Evolutionary conservation across 2,329 filamentous ascomycete species (phyloP), one percentile per base, ranked within the genome.

Genomic region (Penicillium sp.): DNA sequence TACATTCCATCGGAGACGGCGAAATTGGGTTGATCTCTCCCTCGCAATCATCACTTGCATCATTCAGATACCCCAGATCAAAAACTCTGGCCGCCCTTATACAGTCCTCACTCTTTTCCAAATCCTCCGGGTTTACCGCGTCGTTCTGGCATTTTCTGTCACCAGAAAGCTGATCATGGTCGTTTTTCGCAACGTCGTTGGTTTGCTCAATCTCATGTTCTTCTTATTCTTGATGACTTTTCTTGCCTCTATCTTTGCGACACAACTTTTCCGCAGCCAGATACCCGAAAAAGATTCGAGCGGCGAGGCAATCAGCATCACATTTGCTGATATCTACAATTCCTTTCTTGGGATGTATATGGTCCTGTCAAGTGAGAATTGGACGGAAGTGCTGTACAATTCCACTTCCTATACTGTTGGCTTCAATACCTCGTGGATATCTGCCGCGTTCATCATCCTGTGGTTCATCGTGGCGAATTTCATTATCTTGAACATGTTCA

Each of bases 401-500:
- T 79, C 89, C 27, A 94, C 88, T 0, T 69, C 75, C 4, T 82
- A 79, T 52, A 81, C 85, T 7, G 74, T 73, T 7, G 55, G 59
- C 4, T 78, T 73, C 50, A 73, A 80, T 26, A 93, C 85, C n/a
- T 77, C 85, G 6, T 96, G 92, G 90, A 88, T 96, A 39, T 88
- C 85, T 7, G 88, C 90, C 6, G 74, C 85, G 1, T 95, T 98
- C 54, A 75, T 95, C 51, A 86, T 95, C 47, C 76, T 89, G 50
- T 98, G 92, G 92, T 96, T 95, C 64, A 92, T 95, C 40, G 75
- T 98, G 29, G 77, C 88, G 4, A 95, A 93, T 63, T 90, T 96
- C 60, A 94, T 98, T 67, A 77, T 96, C 45, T 70, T 98, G 69
- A 98, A 96, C 60, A 98, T 98, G 92, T 98, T 98, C 72, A 96